These are phyloP conservation scores for Clitoria ternatea DNA, from an alignment of 306 rosid genomes.

Conservation along the genomic window DNA sequence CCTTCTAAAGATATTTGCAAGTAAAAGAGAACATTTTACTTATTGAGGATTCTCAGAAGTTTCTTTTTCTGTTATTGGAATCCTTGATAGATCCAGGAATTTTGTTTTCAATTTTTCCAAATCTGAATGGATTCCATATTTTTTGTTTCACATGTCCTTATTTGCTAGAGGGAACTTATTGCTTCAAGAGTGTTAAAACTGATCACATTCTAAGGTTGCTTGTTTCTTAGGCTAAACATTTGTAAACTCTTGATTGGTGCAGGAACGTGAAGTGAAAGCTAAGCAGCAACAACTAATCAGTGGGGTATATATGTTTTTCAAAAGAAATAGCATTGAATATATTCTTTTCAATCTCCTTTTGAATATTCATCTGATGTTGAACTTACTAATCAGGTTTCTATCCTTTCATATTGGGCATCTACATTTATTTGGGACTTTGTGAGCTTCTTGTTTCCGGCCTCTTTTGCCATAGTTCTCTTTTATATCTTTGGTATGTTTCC, in stretches of 20 bases:
- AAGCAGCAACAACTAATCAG: slow-evolving; percentile 95
- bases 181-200: not conserved
- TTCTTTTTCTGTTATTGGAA: not conserved
- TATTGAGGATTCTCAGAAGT: not conserved
- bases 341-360: not conserved
- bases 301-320: slow-evolving; percentile 56
- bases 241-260: slow-evolving; percentile 36
- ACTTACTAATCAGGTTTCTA: slow-evolving; percentile 64
- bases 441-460: slow-evolving; percentile 90
- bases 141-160: not conserved
- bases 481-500: slow-evolving; percentile 71
- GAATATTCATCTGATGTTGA: slow-evolving; percentile 16
- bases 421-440: slow-evolving; percentile 86
- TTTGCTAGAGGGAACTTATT: slow-evolving; percentile 18
- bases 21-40: not conserved
- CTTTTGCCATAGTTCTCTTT: slow-evolving; percentile 70
- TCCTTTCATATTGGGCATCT: slow-evolving; percentile 85
- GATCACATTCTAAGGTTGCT: slow-evolving; percentile 6
- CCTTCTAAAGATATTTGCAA: not conserved
- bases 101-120: slow-evolving; percentile 5
- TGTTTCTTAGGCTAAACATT: slow-evolving; percentile 22
- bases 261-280: slow-evolving; percentile 99
- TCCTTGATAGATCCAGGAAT: slow-evolving; percentile 1
- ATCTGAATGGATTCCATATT: not conserved
- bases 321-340: not conserved